Conservation (phyloP, 208 protist species). For the Endotrypanum monterogeii region DNA sequence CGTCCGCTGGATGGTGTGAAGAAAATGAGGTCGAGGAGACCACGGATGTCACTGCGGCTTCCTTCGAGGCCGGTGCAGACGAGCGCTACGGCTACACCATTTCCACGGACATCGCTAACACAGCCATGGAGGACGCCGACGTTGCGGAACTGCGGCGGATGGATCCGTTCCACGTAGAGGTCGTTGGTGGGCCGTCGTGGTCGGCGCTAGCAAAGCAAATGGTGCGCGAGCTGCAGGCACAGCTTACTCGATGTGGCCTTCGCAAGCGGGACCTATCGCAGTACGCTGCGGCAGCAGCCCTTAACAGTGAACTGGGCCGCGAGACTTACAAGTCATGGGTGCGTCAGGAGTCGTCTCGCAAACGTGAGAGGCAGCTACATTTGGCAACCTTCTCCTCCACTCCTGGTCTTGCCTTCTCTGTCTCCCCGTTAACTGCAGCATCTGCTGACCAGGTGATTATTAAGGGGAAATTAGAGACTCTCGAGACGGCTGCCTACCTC, state of each 20-base stretch:
- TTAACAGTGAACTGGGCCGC: constrained; percentile 24
- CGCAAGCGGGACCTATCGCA: constrained; percentile 18
- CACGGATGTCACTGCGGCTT: constrained; percentile 2
- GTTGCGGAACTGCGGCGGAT: constrained; percentile 60
- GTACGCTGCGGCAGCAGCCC: constrained; percentile 20
- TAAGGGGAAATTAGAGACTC: constrained; percentile 23
- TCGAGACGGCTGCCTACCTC: constrained; percentile 48
- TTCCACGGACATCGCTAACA: constrained; percentile 65
- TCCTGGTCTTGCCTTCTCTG: neutral
- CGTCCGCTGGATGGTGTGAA: constrained; percentile 24
- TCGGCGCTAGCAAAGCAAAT: constrained; percentile 26
- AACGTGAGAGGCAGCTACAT: constrained; percentile 17
- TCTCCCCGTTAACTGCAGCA: constrained; percentile 7
- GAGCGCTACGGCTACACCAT: constrained; percentile 26
- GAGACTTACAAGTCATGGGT: constrained; percentile 26
- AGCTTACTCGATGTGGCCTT: constrained; percentile 44
- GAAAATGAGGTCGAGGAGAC: constrained; percentile 30
- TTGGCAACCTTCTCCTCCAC: neutral
- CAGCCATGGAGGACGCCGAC: constrained; percentile 57
- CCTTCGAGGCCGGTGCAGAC: constrained; percentile 10
- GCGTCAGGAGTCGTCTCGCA: constrained; percentile 22
- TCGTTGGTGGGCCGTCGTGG: constrained; percentile 39
- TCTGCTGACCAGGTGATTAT: constrained; percentile 14
- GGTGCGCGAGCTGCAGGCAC: constrained; percentile 38
- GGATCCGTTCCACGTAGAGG: constrained; percentile 65